Base-by-base conservation (phyloP, 75 land plant species). In the Pseudotsuga menziesii region DNA sequence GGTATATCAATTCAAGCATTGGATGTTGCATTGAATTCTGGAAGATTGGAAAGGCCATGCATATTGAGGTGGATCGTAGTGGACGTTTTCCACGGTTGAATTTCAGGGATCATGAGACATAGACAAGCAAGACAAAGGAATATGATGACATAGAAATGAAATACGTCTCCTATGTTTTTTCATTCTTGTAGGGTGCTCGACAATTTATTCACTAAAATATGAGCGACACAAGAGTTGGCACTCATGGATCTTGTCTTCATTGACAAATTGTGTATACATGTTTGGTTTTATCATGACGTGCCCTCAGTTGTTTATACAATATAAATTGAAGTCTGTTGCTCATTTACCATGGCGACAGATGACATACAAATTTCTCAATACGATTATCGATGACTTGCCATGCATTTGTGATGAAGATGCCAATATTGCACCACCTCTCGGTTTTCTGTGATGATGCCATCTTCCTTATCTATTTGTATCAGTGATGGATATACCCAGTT, bases 281-380 rank as follows among this genome's bases (percentile, higher is more conserved):
- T 35, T n/a, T 27, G 99, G 99, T 71, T 97, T 97, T 78, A 97
- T 94, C n/a, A 97, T 94, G 95, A 97, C 94, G 99, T 97, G 99
- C 71, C 99, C 99, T 56, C 99, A 97, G 73, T 81, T 97, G 59
- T 97, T 97, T 80, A 97, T 97, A 77, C 94, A 97, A 84, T 97
- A 97, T 70, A 97, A 97, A 85, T 82, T 97, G 63, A 88, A 97
- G 74, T 97, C 99, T 32, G 99, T 97, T 80, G 99, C 99, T 39
- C 99, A 97, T 82, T 58, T 97, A 61, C 99, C 99, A 16, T 97
- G 99, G 99, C 88, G 99, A 59, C 99, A 97, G 72, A 97, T 97
- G 99, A 97, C 99, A n/a, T 97, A 97, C 91, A 97, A 97, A 76
- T 97, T 97, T 75, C 89, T 97, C 32, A 97, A 97, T 74, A 97